These are phyloP conservation scores for Toxoplasma gondii DNA, from an alignment of 169 alveolate genomes.

Conservation along the genomic window DNA sequence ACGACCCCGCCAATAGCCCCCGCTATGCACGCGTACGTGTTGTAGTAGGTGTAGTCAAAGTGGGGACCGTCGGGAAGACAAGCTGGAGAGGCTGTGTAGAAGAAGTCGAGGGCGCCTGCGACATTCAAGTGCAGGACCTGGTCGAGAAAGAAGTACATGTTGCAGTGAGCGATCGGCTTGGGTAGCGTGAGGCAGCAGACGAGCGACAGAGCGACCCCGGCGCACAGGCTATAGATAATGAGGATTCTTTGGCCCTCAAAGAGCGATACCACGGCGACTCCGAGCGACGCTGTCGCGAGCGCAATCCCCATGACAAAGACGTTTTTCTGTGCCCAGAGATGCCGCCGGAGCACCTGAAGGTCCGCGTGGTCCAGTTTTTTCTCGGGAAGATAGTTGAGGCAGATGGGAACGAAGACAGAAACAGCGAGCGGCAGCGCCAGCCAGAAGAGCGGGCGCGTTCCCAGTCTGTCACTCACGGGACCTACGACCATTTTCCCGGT, in stretches of 20 bases:
- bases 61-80: slow-evolving; percentile 63
- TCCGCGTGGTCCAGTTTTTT: slow-evolving; percentile 17
- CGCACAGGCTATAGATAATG: neutral
- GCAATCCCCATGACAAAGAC: neutral
- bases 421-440: slow-evolving; percentile 50
- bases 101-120: slow-evolving; percentile 53
- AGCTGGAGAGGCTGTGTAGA: slow-evolving; percentile 44
- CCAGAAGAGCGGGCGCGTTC: slow-evolving; percentile 43
- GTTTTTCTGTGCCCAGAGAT: neutral
- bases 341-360: neutral
- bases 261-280: slow-evolving; percentile 21
- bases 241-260: neutral
- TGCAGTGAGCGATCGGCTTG: slow-evolving; percentile 34
- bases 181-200: slow-evolving; percentile 28
- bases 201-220: neutral
- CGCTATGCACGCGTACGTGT: slow-evolving; percentile 35
- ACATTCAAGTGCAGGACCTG: slow-evolving; percentile 30
- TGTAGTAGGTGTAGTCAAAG: slow-evolving; percentile 54
- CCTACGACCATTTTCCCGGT: slow-evolving; percentile 44
- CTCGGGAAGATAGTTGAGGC: slow-evolving; percentile 21
- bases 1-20: neutral
- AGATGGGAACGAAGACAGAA: slow-evolving; percentile 11
- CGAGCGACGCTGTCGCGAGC: slow-evolving; percentile 14
- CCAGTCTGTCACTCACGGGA: slow-evolving; percentile 34
- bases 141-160: slow-evolving; percentile 34